Conservation (phyloP, 2,329 filamentous ascomycete genomes). For the Shiraia bambusicola region DNA sequence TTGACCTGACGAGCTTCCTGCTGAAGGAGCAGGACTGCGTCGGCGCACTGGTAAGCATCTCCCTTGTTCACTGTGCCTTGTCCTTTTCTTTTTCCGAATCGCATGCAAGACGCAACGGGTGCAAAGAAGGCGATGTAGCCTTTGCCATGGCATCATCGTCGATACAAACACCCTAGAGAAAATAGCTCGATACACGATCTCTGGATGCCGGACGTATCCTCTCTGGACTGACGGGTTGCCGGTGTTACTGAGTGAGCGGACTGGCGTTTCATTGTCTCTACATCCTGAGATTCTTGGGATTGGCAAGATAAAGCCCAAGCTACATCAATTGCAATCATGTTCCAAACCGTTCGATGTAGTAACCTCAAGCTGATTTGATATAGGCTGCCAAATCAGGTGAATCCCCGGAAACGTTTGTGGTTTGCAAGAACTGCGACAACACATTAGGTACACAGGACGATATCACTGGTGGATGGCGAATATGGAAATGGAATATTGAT, state of each 20-base stretch:
- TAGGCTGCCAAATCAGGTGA: constrained; percentile 10
- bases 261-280: constrained; percentile 38
- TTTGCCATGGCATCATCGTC: constrained; percentile 52
- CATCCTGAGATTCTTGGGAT: constrained; percentile 33
- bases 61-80: background rate
- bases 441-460: constrained; percentile 47
- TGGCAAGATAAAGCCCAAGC: constrained; percentile 36
- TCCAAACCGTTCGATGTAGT: background rate
- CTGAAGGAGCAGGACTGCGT: constrained; percentile 67
- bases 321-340: constrained; percentile 24
- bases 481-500: constrained; percentile 53
- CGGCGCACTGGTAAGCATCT: constrained; percentile 46
- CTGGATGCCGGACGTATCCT: constrained; percentile 27
- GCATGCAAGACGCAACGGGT: constrained; percentile 39
- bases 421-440: constrained; percentile 45
- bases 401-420: constrained; percentile 14
- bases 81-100: background rate
- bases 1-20: constrained; percentile 78
- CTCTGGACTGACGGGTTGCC: constrained; percentile 33
- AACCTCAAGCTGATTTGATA: constrained; percentile 10
- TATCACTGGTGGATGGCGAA: constrained; percentile 48
- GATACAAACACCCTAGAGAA: constrained; percentile 63
- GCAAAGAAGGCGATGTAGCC: constrained; percentile 59
- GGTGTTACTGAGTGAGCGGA: constrained; percentile 29
- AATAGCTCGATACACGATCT: constrained; percentile 29